Evolutionary conservation across 805 yeast genomes (phyloP).

Genomic region (Sugiyamaella smithiae): DNA sequence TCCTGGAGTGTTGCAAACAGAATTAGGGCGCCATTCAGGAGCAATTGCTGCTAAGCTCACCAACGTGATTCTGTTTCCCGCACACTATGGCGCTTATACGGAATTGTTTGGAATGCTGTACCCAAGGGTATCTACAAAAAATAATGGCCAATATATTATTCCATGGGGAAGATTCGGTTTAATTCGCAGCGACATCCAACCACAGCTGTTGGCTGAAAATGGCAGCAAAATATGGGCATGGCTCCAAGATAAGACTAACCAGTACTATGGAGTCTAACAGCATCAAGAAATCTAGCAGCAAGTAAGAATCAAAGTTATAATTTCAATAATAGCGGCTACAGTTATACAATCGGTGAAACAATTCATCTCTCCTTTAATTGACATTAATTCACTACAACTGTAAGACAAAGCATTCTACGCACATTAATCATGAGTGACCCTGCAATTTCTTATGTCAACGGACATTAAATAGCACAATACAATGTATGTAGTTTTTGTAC

Average conservation of each 20-base stretch:
- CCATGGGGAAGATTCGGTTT: constrained; percentile 45
- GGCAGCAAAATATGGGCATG: constrained; percentile 38
- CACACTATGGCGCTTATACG: constrained; percentile 43
- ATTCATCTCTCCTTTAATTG: too few species aligned
- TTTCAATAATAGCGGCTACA: too few species aligned
- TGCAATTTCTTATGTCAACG: background rate
- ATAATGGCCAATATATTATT: constrained; percentile 38
- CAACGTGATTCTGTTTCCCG: background rate
- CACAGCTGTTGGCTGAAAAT: constrained; percentile 33
- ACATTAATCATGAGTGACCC: background rate
- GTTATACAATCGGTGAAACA: too few species aligned
- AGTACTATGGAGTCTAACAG: too few species aligned
- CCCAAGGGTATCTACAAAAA: constrained; percentile 36
- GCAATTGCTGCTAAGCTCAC: background rate
- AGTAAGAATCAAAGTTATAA: too few species aligned
- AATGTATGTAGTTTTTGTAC: constrained; percentile 1
- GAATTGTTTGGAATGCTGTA: constrained; percentile 42
- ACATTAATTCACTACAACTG: background rate
- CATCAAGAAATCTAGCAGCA: too few species aligned
- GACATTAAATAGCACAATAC: constrained; percentile 2
- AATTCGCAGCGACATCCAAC: constrained; percentile 38
- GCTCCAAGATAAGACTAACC: constrained; percentile 31
- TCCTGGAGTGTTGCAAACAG: constrained; percentile 43
- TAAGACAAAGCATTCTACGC: too few species aligned
- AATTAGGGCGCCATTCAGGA: constrained; percentile 33